phyloP scores from a whole-genome alignment of 148 eudicot genomes.

The Spergularia bocconei region DNA sequence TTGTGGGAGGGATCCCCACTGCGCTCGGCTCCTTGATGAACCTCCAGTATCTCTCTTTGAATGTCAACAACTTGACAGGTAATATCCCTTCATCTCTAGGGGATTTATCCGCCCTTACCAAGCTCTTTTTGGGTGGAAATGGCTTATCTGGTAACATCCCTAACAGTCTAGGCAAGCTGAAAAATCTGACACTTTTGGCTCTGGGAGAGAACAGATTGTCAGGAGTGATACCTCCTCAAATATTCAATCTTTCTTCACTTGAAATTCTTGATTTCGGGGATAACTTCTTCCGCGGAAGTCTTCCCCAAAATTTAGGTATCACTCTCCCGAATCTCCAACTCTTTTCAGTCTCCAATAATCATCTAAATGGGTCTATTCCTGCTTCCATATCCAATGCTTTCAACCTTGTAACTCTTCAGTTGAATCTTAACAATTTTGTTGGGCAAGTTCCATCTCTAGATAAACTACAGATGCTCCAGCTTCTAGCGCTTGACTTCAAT shows the following conservation, averaged over 20 bases:
- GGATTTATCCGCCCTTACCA: constrained; percentile 10
- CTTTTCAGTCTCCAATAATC: neutral
- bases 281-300: constrained; percentile 21
- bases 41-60: constrained; percentile 2
- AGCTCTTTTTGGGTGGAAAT: neutral
- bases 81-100: constrained; percentile 17
- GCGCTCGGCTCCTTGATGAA: constrained; percentile 18
- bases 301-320: constrained; percentile 8
- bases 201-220: neutral
- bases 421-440: neutral
- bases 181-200: neutral
- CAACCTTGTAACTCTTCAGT: neutral
- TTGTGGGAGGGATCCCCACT: constrained; percentile 25
- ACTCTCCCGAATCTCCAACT: constrained; percentile 11
- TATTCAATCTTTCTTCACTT: constrained; percentile 18
- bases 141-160: constrained; percentile 18
- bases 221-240: constrained; percentile 22
- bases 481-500: constrained; percentile 11
- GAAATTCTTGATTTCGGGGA: neutral
- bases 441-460: constrained; percentile 23
- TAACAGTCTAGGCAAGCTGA: constrained; percentile 8
- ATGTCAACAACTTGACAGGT: constrained; percentile 17
- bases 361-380: constrained; percentile 19
- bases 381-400: constrained; percentile 24
- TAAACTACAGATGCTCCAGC: neutral